phyloP scores from a whole-genome alignment of 2,329 filamentous ascomycete genomes.

The Colletotrichum sp. region DNA sequence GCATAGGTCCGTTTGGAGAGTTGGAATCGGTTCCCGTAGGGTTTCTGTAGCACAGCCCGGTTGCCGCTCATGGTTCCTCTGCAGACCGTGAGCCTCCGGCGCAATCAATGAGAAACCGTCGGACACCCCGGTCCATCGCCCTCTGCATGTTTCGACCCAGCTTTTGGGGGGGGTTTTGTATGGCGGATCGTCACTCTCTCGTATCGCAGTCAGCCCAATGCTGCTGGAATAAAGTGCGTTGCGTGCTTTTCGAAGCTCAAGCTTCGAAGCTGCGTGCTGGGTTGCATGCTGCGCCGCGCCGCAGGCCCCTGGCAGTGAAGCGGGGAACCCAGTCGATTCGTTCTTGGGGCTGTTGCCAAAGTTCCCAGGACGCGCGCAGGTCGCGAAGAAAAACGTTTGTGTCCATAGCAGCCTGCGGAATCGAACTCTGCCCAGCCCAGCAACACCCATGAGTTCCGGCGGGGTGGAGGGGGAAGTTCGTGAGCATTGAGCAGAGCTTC shows the following conservation, averaged over 20 bases:
- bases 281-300: not conserved
- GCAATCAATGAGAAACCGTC: not conserved
- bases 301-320: not conserved
- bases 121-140: not conserved
- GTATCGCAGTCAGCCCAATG: not conserved
- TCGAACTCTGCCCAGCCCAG: not conserved
- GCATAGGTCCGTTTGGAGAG: not conserved
- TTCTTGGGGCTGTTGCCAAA: not conserved
- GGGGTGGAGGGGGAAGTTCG: not conserved
- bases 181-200: not conserved
- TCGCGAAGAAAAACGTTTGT: not conserved
- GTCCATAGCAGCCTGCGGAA: not conserved
- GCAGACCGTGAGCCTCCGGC: not conserved
- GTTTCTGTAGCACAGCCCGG: not conserved
- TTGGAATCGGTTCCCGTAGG: not conserved
- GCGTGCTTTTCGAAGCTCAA: not conserved
- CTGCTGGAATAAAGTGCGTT: not conserved
- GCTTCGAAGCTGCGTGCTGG: not conserved
- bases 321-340: slow-evolving; percentile 10
- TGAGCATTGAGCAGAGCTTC: not conserved
- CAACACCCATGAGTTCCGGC: slow-evolving; percentile 5
- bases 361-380: not conserved
- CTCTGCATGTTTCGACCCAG: not conserved
- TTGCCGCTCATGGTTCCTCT: not conserved
- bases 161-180: not conserved